Evolutionary conservation across 225 moss, liverwort and hornwort genomes (phyloP).

Genomic region (Rhytidiadelphus loreus): DNA sequence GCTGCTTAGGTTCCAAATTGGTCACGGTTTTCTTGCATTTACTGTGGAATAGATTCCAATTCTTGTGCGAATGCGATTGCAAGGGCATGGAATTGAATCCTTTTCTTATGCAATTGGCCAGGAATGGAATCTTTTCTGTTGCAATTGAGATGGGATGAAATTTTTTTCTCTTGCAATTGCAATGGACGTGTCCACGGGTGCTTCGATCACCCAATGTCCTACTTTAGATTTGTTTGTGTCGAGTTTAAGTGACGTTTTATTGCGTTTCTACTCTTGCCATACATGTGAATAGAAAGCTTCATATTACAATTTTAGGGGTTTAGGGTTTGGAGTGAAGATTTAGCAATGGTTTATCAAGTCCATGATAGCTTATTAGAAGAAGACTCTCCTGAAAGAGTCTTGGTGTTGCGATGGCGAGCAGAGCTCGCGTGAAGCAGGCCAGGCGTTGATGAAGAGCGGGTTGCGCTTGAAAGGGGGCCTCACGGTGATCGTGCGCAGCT

Average conservation of each 20-base stretch:
- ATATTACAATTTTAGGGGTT: not conserved
- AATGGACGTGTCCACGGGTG: not conserved
- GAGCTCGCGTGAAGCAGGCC: constrained; percentile 30
- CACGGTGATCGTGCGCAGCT: constrained; percentile 22
- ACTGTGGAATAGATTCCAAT: too few relatives aligned
- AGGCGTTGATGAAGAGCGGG: constrained; percentile 45
- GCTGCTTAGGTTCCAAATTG: not conserved
- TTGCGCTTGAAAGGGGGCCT: constrained; percentile 18
- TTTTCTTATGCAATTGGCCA: not conserved
- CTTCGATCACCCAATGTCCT: not conserved
- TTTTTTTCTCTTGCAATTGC: not conserved
- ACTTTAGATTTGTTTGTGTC: not conserved
- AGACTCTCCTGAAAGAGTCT: not conserved
- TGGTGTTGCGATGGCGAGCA: not conserved
- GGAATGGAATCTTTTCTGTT: not conserved
- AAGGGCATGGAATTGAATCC: not conserved
- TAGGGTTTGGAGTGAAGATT: not conserved
- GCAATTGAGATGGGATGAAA: not conserved
- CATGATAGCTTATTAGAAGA: not conserved
- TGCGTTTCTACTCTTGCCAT: not conserved
- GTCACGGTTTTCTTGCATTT: not conserved
- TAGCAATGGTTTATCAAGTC: not conserved
- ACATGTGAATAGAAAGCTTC: too few relatives aligned
- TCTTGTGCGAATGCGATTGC: not conserved
- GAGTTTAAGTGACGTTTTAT: too few relatives aligned